Base-by-base conservation (phyloP, 2,329 filamentous ascomycete genomes). In the Sporothrix globosa region DNA sequence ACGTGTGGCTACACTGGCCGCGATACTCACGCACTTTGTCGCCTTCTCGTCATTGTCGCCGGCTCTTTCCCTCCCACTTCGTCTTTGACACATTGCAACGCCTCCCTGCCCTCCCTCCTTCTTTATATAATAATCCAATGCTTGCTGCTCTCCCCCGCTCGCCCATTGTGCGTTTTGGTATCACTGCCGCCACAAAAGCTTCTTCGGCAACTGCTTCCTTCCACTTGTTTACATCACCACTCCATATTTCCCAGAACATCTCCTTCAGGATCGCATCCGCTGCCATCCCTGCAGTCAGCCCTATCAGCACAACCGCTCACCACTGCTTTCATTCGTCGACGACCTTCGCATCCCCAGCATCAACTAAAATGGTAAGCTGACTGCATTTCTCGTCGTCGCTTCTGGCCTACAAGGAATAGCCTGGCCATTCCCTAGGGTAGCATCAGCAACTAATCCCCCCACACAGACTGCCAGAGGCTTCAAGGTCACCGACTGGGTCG, bases 401-500 rank as follows among this genome's bases (percentile, higher is more conserved):
- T 34, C 34, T 4, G 34, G 34, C 34, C 34, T 34, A 34, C 34
- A 34, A 34, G 34, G 34, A 34, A 34, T 34, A 7, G 34, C 34
- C 34, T 34, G 34, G 5, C 34, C 34, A 34, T 9, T 9, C 34
- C 34, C 34, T 19, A 5, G 44, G 44, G 44, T 48, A 48, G 14
- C 44, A 19, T 48, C 44, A 44, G n/a, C 14, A 19, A 46, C 60
- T 65, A n/a, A 48, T 19, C 52, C 52, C 27, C 2, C 41, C 6
- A 7, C 21, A 11, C 27, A 74, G 71, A 17, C 73, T 0, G 65
- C 69, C n/a, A 72, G 66, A 10, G 46, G 71, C 61, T 72, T 72
- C 70, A 76, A 76, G 71, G 92, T 97, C 79, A 94, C 93, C 60
- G 88, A 95, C 77, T 97, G 93, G 93, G 93, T 96, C 68, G 85